Evolutionary conservation across 2,329 filamentous ascomycete genomes (phyloP).

Genomic region (Diplodia intermedia): DNA sequence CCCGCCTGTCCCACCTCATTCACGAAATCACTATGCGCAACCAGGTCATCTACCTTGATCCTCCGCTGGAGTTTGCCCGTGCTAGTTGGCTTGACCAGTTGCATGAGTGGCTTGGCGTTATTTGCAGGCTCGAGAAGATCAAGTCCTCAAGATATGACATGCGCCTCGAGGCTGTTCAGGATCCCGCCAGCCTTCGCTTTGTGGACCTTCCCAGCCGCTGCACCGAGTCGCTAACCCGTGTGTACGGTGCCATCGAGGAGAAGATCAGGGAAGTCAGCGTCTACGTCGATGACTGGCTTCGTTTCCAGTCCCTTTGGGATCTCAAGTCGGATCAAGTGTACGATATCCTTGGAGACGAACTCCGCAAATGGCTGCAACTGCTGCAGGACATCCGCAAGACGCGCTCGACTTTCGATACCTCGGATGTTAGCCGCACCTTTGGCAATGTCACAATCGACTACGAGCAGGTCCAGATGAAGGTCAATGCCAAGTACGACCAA

Average conservation of each 20-base stretch:
- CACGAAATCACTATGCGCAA: constrained; percentile 98
- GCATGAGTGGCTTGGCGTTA: constrained; percentile 89
- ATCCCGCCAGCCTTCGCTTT: constrained; percentile 72
- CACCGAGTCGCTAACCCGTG: constrained; percentile 76
- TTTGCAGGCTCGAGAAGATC: constrained; percentile 91
- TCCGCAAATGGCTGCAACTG: constrained; percentile 91
- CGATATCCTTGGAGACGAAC: constrained; percentile 86
- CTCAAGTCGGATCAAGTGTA: constrained; percentile 95
- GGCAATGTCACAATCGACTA: constrained; percentile 96
- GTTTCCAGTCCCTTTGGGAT: constrained; percentile 98
- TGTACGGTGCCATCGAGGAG: constrained; percentile 82
- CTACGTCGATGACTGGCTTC: constrained; percentile 97
- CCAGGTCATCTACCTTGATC: constrained; percentile 95
- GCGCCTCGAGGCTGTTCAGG: constrained; percentile 68
- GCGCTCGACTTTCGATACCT: constrained; percentile 94
- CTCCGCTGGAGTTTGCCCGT: constrained; percentile 87
- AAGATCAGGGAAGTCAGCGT: constrained; percentile 79
- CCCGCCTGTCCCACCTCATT: constrained; percentile 74
- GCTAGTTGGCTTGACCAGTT: constrained; percentile 94
- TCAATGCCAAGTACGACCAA: constrained; percentile 98
- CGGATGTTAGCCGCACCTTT: constrained; percentile 89
- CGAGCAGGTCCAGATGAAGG: constrained; percentile 97
- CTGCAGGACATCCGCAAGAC: constrained; percentile 98
- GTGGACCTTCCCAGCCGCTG: constrained; percentile 84
- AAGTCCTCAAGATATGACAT: constrained; percentile 96